Percentiles rank a stretch among this genome's conserved stretches.
phyloP scores from a whole-genome alignment of 164 flowering plant species.

The Taxillus chinensis region DNA sequence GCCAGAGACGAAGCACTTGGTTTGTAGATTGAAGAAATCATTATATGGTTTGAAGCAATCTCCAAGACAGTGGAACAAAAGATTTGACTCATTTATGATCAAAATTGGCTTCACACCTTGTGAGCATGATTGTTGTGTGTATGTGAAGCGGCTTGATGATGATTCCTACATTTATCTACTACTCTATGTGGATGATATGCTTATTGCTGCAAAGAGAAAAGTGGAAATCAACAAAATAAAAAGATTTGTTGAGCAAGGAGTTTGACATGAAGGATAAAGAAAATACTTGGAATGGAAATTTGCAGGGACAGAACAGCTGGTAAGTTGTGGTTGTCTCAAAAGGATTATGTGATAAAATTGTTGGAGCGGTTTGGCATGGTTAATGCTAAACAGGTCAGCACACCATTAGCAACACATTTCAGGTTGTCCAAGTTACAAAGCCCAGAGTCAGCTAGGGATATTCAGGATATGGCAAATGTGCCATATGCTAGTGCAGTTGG shows the following conservation, averaged over 20 bases:
- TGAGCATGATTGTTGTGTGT: no score
- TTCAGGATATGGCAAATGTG: no score
- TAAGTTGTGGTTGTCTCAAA: not conserved
- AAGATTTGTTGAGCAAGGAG: not conserved
- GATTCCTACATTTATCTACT: no score
- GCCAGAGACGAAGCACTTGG: no score
- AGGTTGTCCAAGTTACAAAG: not conserved
- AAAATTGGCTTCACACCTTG: no score
- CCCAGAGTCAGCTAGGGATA: not conserved
- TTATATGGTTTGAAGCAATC: no score
- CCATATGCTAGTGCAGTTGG: no score
- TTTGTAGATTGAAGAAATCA: no score
- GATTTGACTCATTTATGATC: no score
- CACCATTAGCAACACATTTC: not conserved
- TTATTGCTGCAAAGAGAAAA: not conserved
- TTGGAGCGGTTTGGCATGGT: not conserved
- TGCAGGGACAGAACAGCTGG: not conserved
- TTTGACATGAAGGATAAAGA: conserved; percentile 2
- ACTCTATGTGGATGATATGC: not conserved
- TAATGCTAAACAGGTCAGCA: not conserved
- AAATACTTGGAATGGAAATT: not conserved
- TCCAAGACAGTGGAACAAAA: no score
- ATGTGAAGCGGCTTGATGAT: no score
- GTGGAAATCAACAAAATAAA: not conserved
- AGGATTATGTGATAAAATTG: not conserved